Evolutionary conservation across 495 filamentous ascomycete genomes (phyloP), one percentile per base, ranked within the genome.

Genomic region (Xylaria nigripes): DNA sequence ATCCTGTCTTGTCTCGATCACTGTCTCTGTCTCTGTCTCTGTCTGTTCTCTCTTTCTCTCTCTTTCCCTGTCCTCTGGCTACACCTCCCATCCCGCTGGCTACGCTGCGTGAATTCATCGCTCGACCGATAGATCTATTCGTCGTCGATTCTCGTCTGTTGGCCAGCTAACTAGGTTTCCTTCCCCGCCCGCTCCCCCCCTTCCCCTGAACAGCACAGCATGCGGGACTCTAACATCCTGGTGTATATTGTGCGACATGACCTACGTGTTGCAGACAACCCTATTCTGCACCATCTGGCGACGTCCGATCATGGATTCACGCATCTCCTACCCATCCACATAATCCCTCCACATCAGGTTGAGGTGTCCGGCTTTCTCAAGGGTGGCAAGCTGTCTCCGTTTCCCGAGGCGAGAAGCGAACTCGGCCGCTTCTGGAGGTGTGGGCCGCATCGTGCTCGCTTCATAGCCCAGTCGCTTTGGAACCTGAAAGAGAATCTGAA

Each of bases 331-430:
- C 85, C 86, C 0, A 59, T 89, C 21, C 83, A 82, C 61, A 73
- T 86, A 41, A 80, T 88, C 48, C 72, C 78, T 1, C 78, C 83
- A 3, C 68, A 82, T 43, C 83, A 88, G 57, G 64, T 88, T 24
- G 85, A 89, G 59, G 72, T 85, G n/a, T 83, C 81, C 1, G 86
- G 86, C 18, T 83, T 89, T 60, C 62, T 88, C 8, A 59, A 64
- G 6, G 62, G 68, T 30, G 71, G 63, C 10, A 34, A 45, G 19
- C 32, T 58, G 34, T 81, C 68, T 13, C 85, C 85, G 0, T 87
- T 79, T 50, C 75, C 76, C 3, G 76, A 81, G 61, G 81, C 83
- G 10, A 72, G 76, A 34, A 81, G 79, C 49, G 55, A 65, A 9
- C 65, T 82, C 27, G 83, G 72, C 7, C 70, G 70, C 12, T 85